Evolutionary conservation across 2,329 filamentous ascomycete species (phyloP), one percentile per base, ranked within the genome.

Genomic region (Ophiostoma triangulosporum): DNA sequence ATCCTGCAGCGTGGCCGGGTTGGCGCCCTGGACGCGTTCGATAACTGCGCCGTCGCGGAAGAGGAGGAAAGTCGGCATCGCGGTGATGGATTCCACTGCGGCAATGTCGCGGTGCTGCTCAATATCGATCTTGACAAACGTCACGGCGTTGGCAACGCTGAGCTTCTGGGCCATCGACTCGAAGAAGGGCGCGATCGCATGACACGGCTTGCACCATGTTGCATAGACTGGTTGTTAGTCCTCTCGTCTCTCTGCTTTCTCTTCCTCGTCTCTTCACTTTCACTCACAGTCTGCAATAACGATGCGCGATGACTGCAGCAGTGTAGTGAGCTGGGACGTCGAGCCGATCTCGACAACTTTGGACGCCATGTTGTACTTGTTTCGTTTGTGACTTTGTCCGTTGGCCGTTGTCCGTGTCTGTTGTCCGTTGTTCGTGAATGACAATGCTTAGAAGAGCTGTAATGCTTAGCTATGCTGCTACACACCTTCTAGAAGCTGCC

Each of bases 11-110:
- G 83, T 81, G 54, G 74, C 69, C 14, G 80, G 76, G 65, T 95
- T 80, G 49, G 86, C 86, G 45, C 89, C 90, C 64, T 79, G 75
- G 56, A 93, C 78, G 62, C 80, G 84, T 51, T 84, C 77, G 48
- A 80, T 76, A 54, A 81, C 71, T 58, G 80, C 74, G 60, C 82
- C 84, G 64, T 84, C 77, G 62, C 84, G 84, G 73, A 88, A 94
- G 62, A 96, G 77, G 64, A 97, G 78, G 68, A 97, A 95, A n/a
- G 90, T 95, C 8, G 93, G 93, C 64, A 91, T 82, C 69, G 80
- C 78, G 20, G 80, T 82, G 63, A 97, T 75, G 59, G 74, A 73
- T 70, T 95, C 93, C 60, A 81, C 79, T 56, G 77, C 65, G 15
- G 86, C 80, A 58, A 97, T 79, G 35, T 87, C 81, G 62, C 80